Evolutionary conservation across 352 stramenopile genomes (phyloP), one percentile per base, ranked within the genome.

Genomic region (Pythium phragmiticola): DNA sequence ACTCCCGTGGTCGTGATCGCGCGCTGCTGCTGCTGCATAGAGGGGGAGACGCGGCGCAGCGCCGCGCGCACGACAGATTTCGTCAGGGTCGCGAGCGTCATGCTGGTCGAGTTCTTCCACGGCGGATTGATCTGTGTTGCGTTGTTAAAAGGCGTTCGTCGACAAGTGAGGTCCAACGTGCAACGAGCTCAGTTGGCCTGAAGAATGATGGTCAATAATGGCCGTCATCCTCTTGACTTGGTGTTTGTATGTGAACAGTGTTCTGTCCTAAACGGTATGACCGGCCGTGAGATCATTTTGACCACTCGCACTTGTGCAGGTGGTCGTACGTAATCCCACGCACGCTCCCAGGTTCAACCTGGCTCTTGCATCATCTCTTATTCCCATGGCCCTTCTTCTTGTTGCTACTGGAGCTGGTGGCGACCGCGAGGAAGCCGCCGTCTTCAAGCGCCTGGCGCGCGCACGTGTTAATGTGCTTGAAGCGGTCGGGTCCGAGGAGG

Each of bases 381-480:
- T 51, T 81, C 53, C 70, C 72, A 55, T 85, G 88, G 26, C 59
- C 64, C 51, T 85, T 90, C 60, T 85, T 87, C 64, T 80, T 83
- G 39, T 26, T 36, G 11, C 8, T 37, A 23, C 23, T 47, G 16
- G 56, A 17, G 16, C 13, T 46, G 39, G 17, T n/a, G 17, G 14
- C 33, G 28, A 14, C 39, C 0, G 70, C 34, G 2, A 94, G 59
- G 64, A 90, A 90, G 0, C 83, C 83, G 21, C 80, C 76, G 26
- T 85, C 77, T 61, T 96, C 88, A 23, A 96, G 67, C 11, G 86
- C 80, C 30, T 89, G 70, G n/a, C 87, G 80, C 11, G 86, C 82
- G 41, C 66, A 74, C 3, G 81, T 83, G 57, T 82, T 89, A 53
- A 95, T 95, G 66, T 96, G 88, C 53, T 91, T 92, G 71, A 95